Evolutionary conservation across 2,329 filamentous ascomycete genomes (phyloP).

Genomic region (Neurospora sp.): DNA sequence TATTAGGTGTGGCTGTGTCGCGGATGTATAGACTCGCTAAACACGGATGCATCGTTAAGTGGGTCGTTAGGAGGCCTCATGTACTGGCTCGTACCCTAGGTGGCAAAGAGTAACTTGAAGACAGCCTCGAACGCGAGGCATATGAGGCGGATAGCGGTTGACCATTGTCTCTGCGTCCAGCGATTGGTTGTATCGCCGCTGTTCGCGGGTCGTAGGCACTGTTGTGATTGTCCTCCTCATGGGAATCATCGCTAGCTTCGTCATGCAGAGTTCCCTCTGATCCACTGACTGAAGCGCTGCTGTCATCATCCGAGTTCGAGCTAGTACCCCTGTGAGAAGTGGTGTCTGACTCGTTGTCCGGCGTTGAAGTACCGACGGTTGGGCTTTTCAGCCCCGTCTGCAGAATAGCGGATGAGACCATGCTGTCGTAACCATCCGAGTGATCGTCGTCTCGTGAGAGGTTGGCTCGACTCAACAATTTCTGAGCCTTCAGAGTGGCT

Average conservation of each 20-base stretch:
- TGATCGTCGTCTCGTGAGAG: constrained; percentile 33
- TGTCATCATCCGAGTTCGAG: constrained; percentile 20
- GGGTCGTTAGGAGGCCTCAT: neutral
- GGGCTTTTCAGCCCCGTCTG: constrained; percentile 24
- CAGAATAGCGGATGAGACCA: constrained; percentile 35
- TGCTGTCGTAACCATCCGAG: constrained; percentile 36
- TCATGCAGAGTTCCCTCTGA: constrained; percentile 16
- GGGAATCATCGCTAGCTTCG: constrained; percentile 9
- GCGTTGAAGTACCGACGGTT: constrained; percentile 16
- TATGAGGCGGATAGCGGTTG: constrained; percentile 10
- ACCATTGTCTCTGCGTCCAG: neutral
- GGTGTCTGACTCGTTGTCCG: constrained; percentile 7
- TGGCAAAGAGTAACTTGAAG: constrained; percentile 2
- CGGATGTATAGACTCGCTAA: neutral
- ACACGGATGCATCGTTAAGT: neutral
- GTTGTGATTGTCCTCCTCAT: constrained; percentile 4
- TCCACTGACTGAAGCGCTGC: constrained; percentile 2
- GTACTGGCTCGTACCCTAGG: neutral
- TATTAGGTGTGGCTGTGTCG: neutral
- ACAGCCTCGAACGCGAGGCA: constrained; percentile 8
- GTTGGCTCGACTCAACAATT: constrained; percentile 39
- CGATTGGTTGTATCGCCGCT: constrained; percentile 6
- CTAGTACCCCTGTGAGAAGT: constrained; percentile 1
- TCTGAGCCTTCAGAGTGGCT: constrained; percentile 31
- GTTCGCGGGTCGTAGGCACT: constrained; percentile 5